Base-by-base conservation (phyloP, 352 stramenopile species). In the Pythium angustatum region DNA sequence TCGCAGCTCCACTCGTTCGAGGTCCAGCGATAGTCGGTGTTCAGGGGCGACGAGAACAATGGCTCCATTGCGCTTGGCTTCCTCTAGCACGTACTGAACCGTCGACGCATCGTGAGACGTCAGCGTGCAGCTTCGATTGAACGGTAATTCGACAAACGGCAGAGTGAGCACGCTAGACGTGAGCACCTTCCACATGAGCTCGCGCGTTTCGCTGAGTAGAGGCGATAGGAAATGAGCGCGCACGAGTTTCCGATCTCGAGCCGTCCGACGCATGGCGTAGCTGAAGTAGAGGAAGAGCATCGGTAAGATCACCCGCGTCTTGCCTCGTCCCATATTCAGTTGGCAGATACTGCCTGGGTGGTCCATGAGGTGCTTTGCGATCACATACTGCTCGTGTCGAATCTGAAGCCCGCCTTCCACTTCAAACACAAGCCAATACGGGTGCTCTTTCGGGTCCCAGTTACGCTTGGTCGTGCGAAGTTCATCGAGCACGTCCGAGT, bases 391-490 rank as follows among this genome's bases (percentile, higher is more conserved):
- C 36, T 93, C 83, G n/a, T 77, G 81, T 0, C 86, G 78, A 27
- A 96, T 97, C 62, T 93, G 83, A 19, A 97, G 54, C 19, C 67
- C 33, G 6, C 81, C 79, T 75, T 96, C 89, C 1, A 90, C 78
- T 68, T 97, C 90, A 69, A 97, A 96, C 22, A 88, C 84, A 48
- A 96, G 70, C 88, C 90, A 97, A 56, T 81, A 87, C 2, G 87
- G 87, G 60, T 89, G 77, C 5, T 86, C 72, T 0, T 4, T 40
- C 12, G 71, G 73, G 28, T 81, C 48, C 87, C 87, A 97, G 72
- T 75, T 0, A 44, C 58, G 60, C 71, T 78, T 58, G 0, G 17
- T 31, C 1, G 10, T 54, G 10, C 58, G n/a, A 3, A 95, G 63
- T 24, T 96, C 88, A 21, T 84, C 70, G 2, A 85, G 53, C 40